Evolutionary conservation across 768 basidiomycete species (phyloP), one percentile per base, ranked within the genome.

Genomic region (Mycena maculata): DNA sequence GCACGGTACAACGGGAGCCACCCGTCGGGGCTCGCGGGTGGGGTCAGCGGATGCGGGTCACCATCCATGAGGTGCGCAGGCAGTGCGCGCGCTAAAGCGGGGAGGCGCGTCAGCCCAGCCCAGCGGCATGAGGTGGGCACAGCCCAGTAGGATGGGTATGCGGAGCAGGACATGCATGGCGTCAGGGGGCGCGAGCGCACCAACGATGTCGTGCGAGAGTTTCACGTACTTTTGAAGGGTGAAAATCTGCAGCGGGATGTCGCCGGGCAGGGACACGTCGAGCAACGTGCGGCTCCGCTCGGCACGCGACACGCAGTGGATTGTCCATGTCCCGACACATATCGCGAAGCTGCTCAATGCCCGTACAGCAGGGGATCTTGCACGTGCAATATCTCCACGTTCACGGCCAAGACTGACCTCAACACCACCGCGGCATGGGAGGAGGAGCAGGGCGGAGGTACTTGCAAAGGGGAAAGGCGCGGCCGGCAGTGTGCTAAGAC

Each of bases 181-280:
- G 1, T 95, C 77, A 22, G 90, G 85, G 0, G 89, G 89, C 0
- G 90, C 84, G 20, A 96, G 83, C 48, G 85, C 84, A 8, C 92
- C 91, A 30, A 96, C 81, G 53, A 97, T 84, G 74, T 97, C 95
- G 72, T 93, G 93, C 8, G 93, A 92, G 15, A 92, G 92, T 71
- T 85, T 88, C 38, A 87, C 86, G 71, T 97, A 96, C 76, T 94
- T 94, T 77, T 95, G 88, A 20, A 97, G 86, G 3, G 94, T 87
- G 1, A 92, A 84, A 45, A 96, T 94, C 76, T 95, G 95, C 8
- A 93, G 83, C 13, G 87, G 88, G 33, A 96, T 92, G 72, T 96
- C 95, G 33, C 93, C 93, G 0, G 95, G 94, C 4, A 65, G 59
- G 50, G 47, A 56, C 23, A 63, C 23, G 58, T 62, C 55, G 49